Evolutionary conservation across 441 rosid species (phyloP).

Genomic region (Gossypium trilobum): DNA sequence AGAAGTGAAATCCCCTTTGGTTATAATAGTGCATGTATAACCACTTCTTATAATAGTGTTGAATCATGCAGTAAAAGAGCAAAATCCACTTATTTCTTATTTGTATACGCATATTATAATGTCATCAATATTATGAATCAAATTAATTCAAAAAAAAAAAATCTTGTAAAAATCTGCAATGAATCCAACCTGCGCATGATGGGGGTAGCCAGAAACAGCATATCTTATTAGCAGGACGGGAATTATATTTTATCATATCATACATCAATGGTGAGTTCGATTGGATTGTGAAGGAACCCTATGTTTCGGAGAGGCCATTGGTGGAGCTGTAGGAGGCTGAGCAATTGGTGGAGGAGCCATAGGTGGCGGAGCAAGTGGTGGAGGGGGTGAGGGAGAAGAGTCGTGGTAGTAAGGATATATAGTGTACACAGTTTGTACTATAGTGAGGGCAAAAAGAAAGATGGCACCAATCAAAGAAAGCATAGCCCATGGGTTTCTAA

Average conservation of each 20-base stretch:
- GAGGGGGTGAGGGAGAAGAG: background rate
- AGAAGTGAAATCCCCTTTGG: too few species aligned
- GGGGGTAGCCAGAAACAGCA: background rate
- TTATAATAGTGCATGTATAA: too few species aligned
- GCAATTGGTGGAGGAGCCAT: background rate
- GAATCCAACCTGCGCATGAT: background rate
- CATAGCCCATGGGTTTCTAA: conserved; percentile 37
- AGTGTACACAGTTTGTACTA: conserved; percentile 24
- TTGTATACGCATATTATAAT: background rate
- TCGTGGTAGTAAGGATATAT: conserved; percentile 17
- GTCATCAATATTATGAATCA: background rate
- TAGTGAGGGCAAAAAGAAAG: conserved; percentile 37
- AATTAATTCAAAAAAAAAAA: background rate
- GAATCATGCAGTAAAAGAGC: background rate
- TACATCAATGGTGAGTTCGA: background rate
- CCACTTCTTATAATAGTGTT: background rate
- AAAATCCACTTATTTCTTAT: background rate
- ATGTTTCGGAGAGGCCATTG: background rate
- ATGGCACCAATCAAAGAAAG: conserved; percentile 26
- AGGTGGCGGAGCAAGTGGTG: background rate
- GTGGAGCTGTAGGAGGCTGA: background rate
- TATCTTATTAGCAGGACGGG: background rate
- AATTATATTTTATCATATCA: background rate
- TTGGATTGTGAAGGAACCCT: background rate
- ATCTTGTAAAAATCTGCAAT: background rate